Evolutionary conservation across 2,329 filamentous ascomycete genomes (phyloP), one percentile per base, ranked within the genome.

Genomic region (Phialophora expanda): DNA sequence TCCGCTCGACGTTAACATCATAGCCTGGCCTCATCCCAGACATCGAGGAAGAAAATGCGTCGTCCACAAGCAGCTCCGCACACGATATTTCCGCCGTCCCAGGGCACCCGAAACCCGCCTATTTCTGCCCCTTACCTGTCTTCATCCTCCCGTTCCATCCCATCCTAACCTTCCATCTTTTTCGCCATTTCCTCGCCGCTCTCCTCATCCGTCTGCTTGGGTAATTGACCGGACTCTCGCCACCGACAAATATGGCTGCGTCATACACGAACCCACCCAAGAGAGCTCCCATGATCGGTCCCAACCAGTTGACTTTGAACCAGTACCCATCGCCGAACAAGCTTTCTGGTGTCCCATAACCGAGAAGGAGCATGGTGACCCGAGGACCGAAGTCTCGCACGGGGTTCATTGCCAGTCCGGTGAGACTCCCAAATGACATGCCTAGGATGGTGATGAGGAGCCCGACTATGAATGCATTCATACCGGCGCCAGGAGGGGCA

Each of bases 151-250:
- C 22, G 9, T 51, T 51, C 48, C 48, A 51, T 4, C 48, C 48
- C 48, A 51, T 51, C 9, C 48, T 51, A 22, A 44, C 58, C 56
- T 48, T 64, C 63, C 62, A 59, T 38, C 64, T 61, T 34, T 64
- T 54, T 56, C 62, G 41, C 65, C 62, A 69, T 77, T 87, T 87
- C 71, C 68, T 70, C 41, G 78, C 71, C 1, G 78, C 77, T 34
- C 79, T 74, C 70, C 77, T 74, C 7, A 78, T 80, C 55, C 79
- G 74, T 66, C 76, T 76, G 28, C 81, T 79, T 2, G 80, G 80
- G 74, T 85, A 82, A 73, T 82, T 85, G 63, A 83, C 81, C 14
- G 82, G 83, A 51, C 78, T 80, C 70, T 84, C 83, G 0, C 82
- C 82, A 4, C 81, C 80, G 0, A 80, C 81, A 69, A 84, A 85